A percentile compares a stretch with the other conserved stretches of the same genome.
Conservation (phyloP, 2,329 filamentous ascomycete species). For the Neofusicoccum laricinum region DNA sequence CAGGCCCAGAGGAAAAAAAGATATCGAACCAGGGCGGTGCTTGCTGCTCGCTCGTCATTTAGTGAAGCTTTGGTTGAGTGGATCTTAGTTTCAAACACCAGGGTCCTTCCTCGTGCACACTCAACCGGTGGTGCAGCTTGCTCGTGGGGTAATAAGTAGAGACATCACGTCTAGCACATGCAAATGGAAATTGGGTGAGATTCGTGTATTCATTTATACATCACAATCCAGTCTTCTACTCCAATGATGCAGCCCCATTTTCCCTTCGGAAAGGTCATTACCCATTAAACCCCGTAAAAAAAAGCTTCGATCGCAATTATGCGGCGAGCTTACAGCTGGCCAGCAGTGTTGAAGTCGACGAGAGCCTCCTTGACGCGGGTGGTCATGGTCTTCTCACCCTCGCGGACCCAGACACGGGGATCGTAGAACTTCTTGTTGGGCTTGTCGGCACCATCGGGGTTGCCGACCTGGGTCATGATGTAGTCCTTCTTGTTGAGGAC, state of each 20-base stretch:
- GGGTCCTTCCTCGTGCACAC: too few species aligned
- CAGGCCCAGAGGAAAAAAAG: too few species aligned
- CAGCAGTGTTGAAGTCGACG: conserved; percentile 85
- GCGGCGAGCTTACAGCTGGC: conserved; percentile 60
- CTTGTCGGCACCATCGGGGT: conserved; percentile 94
- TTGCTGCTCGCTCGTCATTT: too few species aligned
- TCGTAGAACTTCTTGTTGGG: conserved; percentile 91
- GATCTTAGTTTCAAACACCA: too few species aligned
- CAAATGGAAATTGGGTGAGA: background rate
- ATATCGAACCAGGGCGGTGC: too few species aligned
- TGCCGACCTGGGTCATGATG: conserved; percentile 80
- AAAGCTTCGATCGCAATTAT: background rate
- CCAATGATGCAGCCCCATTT: conserved; percentile 7
- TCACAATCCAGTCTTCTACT: conserved; percentile 11
- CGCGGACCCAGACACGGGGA: conserved; percentile 91
- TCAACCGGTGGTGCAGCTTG: too few species aligned
- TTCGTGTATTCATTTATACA: conserved; percentile 17
- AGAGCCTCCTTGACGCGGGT: conserved; percentile 76
- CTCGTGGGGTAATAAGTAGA: too few species aligned
- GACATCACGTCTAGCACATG: too few species aligned
- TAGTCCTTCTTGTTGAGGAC: conserved; percentile 94
- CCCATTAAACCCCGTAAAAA: conserved; percentile 7
- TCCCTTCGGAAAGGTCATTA: background rate
- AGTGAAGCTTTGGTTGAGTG: too few species aligned
- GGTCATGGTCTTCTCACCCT: conserved; percentile 97